Evolutionary conservation across 2,329 filamentous ascomycete genomes (phyloP).

Genomic region (Didymella glomerata): DNA sequence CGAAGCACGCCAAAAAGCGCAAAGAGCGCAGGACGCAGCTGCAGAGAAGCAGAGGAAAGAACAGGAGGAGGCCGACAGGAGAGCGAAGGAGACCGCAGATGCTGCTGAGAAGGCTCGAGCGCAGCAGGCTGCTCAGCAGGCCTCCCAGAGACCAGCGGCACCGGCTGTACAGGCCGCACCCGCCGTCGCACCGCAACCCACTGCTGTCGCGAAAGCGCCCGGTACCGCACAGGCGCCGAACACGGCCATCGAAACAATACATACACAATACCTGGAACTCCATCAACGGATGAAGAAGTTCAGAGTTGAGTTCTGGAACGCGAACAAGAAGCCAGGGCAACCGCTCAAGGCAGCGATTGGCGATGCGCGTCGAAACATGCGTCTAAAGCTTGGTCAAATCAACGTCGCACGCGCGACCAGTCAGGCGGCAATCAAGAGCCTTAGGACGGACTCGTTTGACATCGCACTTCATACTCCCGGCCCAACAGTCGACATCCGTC

Average conservation of each 20-base stretch:
- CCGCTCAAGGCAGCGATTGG: slow-evolving; percentile 44
- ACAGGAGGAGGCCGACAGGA: slow-evolving; percentile 42
- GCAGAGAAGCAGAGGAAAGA: slow-evolving; percentile 39
- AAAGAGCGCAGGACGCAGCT: slow-evolving; percentile 43
- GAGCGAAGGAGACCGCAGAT: slow-evolving; percentile 39
- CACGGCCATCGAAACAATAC: slow-evolving; percentile 41
- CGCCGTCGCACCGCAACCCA: slow-evolving; percentile 11
- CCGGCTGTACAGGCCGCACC: slow-evolving; percentile 21
- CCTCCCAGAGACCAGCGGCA: slow-evolving; percentile 14
- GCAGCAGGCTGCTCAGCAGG: slow-evolving; percentile 28
- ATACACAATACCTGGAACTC: slow-evolving; percentile 47
- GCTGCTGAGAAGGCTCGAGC: slow-evolving; percentile 37
- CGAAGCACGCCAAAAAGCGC: slow-evolving; percentile 41
- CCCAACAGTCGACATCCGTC: slow-evolving; percentile 48
- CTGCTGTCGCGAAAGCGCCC: slow-evolving; percentile 11
- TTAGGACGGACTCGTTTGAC: slow-evolving; percentile 44
- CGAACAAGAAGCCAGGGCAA: slow-evolving; percentile 34
- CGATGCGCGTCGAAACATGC: slow-evolving; percentile 45
- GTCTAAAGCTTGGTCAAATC: slow-evolving; percentile 47
- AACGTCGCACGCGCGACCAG: slow-evolving; percentile 41
- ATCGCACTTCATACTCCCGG: slow-evolving; percentile 34
- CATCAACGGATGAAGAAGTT: slow-evolving; percentile 51
- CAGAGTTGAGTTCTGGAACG: slow-evolving; percentile 40
- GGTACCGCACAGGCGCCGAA: slow-evolving; percentile 23
- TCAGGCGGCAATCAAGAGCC: slow-evolving; percentile 35